Evolutionary conservation across 257 asterid species (phyloP).

Genomic region (Leonotis leonurus): DNA sequence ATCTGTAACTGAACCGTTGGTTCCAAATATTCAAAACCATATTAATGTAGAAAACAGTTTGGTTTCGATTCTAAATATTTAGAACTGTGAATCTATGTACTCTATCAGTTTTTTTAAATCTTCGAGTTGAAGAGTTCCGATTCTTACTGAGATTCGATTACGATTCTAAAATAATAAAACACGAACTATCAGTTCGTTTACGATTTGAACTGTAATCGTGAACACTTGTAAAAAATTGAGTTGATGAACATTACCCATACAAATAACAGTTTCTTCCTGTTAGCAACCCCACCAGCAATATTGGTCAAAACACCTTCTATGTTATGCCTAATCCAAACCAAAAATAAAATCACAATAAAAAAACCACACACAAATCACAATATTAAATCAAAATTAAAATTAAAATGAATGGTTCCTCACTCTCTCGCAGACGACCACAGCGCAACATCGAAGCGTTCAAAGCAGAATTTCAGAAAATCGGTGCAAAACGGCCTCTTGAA

Average conservation of each 20-base stretch:
- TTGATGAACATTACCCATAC: slow-evolving; percentile 41
- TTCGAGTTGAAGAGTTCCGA: no score
- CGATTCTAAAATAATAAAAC: no score
- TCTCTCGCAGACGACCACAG: slow-evolving; percentile 58
- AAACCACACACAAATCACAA: not conserved
- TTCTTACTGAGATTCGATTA: no score
- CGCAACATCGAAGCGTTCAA: slow-evolving; percentile 53
- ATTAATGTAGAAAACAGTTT: no score
- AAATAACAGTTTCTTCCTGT: slow-evolving; percentile 34
- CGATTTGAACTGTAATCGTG: no score
- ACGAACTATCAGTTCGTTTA: no score
- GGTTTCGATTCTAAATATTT: no score
- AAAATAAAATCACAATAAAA: not conserved
- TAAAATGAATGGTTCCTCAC: slow-evolving; percentile 21
- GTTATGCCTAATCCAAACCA: slow-evolving; percentile 27
- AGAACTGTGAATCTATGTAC: no score
- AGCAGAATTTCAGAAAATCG: slow-evolving; percentile 50
- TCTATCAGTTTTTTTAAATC: no score
- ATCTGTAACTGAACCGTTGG: no score
- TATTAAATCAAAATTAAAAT: not conserved
- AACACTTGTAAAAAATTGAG: no score
- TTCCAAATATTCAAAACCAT: no score
- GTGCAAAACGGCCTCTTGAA: slow-evolving; percentile 53
- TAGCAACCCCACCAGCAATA: slow-evolving; percentile 26
- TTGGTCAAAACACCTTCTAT: slow-evolving; percentile 26